Evolutionary conservation across 805 yeast genomes (phyloP), one percentile per base, ranked within the genome.

Genomic region (Cyberlindnera galapagoensis): DNA sequence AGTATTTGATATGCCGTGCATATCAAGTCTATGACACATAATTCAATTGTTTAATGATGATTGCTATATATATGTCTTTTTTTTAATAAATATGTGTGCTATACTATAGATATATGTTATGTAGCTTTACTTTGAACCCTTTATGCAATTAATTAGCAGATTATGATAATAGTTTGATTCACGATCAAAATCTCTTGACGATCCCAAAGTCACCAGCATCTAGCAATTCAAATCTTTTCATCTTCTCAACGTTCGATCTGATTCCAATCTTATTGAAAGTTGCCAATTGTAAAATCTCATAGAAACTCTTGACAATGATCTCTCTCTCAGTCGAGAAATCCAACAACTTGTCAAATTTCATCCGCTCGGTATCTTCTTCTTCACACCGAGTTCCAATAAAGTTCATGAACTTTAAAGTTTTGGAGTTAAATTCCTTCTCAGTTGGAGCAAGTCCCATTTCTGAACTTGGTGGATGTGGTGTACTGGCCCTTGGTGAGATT

Each of bases 201-300:
- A 43, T 24, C 6, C 18, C 14, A 18, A 45, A 33, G 18, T 44
- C 46, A 12, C 33, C 26, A 1, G 44, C 36, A 7, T 30, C 27
- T 17, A 36, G 26, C 5, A 45, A 15, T 9, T 34, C 18, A 31
- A 36, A 46, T 6, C 13, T 23, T 4, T 28, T n/a, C 2, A 10
- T 7, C 7, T 27, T 24, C 8, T 31, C 30, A n/a, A 18, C n/a
- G 13, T n/a, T 15, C 3, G 7, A 16, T 6, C 18, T 18, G 14
- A 49, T 32, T 1, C 23, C 29, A 22, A 49, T 18, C 24, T 44
- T 36, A 2, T 41, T 42, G 16, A 47, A 39, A 2, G 53, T 49
- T 6, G 51, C 32, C 21, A 50, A 26, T 33, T 52, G 56, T 21
- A 52, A 32, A 3, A 52, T 38, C 13, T 49, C 52, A 33, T 49